Percentiles rank a stretch among this genome's conserved stretches.
phyloP scores from a whole-genome alignment of 805 yeast species.

The Candida lessepsii region DNA sequence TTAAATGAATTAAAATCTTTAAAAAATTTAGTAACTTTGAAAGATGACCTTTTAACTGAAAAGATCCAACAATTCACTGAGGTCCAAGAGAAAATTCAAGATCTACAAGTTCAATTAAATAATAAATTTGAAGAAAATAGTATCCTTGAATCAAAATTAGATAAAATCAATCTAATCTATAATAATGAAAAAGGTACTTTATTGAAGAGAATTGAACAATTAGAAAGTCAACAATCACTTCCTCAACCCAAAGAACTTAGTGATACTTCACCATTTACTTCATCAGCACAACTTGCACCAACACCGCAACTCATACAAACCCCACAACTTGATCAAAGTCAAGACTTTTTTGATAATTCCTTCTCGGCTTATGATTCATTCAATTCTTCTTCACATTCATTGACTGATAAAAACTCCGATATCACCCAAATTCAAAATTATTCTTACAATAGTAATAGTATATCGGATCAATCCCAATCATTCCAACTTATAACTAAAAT shows the following conservation, averaged over 20 bases:
- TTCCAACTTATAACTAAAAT: conserved; percentile 73
- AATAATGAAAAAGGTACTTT: conserved; percentile 29
- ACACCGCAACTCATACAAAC: neutral
- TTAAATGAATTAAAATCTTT: conserved; percentile 28
- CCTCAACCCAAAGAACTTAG: conserved; percentile 19
- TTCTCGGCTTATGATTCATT: conserved; percentile 8
- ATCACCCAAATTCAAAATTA: conserved; percentile 4
- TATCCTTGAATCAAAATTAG: conserved; percentile 3
- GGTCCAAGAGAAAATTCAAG: neutral
- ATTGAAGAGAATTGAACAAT: conserved; percentile 21
- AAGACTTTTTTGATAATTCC: conserved; percentile 3
- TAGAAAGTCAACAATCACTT: conserved; percentile 15
- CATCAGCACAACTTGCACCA: neutral
- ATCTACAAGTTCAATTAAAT: conserved; percentile 3
- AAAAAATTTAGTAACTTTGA: conserved; percentile 18
- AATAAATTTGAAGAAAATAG: conserved; percentile 4
- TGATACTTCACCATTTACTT: conserved; percentile 4
- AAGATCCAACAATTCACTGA: conserved; percentile 21
- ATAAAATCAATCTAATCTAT: conserved; percentile 30
- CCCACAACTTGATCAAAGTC: neutral
- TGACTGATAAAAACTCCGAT: conserved; percentile 5
- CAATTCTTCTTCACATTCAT: conserved; percentile 7
- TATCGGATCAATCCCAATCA: conserved; percentile 6
- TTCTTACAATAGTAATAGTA: neutral
- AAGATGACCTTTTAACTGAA: conserved; percentile 23